Percentiles rank a stretch among this genome's conserved stretches.
Evolutionary conservation across 345 rosid species (phyloP).

Genomic region (Chamaenerion angustifolium): DNA sequence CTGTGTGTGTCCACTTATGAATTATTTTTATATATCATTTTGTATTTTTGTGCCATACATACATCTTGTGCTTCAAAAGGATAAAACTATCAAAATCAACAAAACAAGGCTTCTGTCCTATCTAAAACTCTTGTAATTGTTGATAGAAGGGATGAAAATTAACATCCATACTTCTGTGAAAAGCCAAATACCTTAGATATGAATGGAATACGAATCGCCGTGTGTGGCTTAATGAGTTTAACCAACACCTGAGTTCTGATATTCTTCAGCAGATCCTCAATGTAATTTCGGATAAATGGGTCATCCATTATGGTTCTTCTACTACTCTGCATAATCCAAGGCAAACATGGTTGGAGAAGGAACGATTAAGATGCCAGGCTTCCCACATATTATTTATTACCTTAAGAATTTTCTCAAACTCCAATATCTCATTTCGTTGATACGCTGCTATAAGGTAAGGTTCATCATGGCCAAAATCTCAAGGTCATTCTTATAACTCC

Average conservation of each 20-base stretch:
- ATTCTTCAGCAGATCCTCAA: constrained; percentile 92
- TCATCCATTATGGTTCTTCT: constrained; percentile 96
- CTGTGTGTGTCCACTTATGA: too few relatives aligned
- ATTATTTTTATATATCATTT: too few relatives aligned
- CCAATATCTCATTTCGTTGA: constrained; percentile 90
- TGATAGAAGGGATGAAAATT: too few relatives aligned
- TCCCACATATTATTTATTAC: too few relatives aligned
- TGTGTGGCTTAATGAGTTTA: constrained; percentile 94
- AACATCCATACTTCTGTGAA: too few relatives aligned
- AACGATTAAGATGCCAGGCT: not conserved
- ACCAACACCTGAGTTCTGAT: constrained; percentile 96
- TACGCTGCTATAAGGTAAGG: constrained; percentile 88
- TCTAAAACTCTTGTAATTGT: too few relatives aligned
- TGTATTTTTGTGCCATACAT: too few relatives aligned
- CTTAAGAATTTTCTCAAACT: constrained; percentile 96
- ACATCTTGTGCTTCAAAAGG: too few relatives aligned
- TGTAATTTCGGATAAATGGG: constrained; percentile 86
- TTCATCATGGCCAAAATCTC: constrained; percentile 99
- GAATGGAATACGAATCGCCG: constrained; percentile 84
- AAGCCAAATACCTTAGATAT: constrained; percentile 47
- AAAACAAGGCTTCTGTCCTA: too few relatives aligned
- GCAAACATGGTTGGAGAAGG: not conserved
- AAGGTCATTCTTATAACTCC: constrained; percentile 93
- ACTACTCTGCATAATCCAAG: constrained; percentile 44
- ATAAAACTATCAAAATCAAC: too few relatives aligned